Evolutionary conservation across 2,329 filamentous ascomycete species (phyloP).

Genomic region (Colletotrichum chrysophilum): DNA sequence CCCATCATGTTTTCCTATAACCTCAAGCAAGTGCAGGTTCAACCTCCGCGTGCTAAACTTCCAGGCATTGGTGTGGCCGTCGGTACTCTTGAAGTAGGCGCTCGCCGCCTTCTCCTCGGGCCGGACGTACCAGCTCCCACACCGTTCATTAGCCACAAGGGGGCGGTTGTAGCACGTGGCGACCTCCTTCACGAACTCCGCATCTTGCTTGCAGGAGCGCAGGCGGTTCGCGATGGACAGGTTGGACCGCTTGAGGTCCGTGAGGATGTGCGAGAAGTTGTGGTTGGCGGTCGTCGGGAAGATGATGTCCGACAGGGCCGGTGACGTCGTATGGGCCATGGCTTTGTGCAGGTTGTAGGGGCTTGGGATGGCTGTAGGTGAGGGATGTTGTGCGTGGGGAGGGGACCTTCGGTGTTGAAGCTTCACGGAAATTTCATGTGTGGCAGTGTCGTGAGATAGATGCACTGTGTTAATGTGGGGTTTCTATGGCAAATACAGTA

Average conservation of each 20-base stretch:
- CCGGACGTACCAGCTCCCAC: constrained; percentile 92
- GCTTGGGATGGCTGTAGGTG: not conserved
- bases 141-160: constrained; percentile 90
- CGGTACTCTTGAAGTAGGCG: constrained; percentile 97
- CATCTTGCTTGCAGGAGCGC: constrained; percentile 77
- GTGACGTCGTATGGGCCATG: not conserved
- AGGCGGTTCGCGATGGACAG: constrained; percentile 84
- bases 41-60: constrained; percentile 83
- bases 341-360: not conserved
- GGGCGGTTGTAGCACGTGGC: constrained; percentile 65
- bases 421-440: not conserved
- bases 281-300: constrained; percentile 59
- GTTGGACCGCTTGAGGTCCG: constrained; percentile 76
- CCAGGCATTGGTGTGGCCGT: constrained; percentile 92
- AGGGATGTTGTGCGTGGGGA: not conserved
- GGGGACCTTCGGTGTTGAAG: not conserved
- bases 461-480: not conserved
- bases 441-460: not conserved
- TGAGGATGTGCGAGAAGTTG: constrained; percentile 73
- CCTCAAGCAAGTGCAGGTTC: constrained; percentile 79
- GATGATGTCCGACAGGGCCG: constrained; percentile 46
- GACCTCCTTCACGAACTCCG: constrained; percentile 72
- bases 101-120: constrained; percentile 70
- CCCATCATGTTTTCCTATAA: constrained; percentile 72
- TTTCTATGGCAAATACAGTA: not conserved